Percentiles rank a stretch among this genome's conserved stretches.
These are phyloP conservation scores for Gossypium bickii DNA, from an alignment of 345 rosid species.

Conservation along the genomic window DNA sequence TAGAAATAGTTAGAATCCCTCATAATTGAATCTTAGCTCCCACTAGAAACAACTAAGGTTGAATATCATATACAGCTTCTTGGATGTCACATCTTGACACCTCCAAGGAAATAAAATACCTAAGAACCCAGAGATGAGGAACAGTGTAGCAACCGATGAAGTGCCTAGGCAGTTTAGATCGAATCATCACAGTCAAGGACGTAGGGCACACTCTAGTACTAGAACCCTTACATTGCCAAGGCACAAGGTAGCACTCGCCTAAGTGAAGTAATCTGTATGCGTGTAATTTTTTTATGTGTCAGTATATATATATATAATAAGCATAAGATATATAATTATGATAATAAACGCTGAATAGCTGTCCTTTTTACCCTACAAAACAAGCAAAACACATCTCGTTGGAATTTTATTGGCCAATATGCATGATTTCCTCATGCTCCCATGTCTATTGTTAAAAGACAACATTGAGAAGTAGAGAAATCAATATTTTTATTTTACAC, in stretches of 20 bases:
- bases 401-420: background rate
- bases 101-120: background rate
- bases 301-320: too few species aligned
- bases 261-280: too few species aligned
- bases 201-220: background rate
- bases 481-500: background rate
- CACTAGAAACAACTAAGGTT: too few species aligned
- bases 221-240: background rate
- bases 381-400: too few species aligned
- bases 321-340: background rate
- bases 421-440: background rate
- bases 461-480: background rate
- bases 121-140: background rate
- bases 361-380: background rate
- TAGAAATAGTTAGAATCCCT: background rate
- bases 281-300: too few species aligned
- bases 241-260: background rate
- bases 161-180: too few species aligned
- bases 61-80: background rate
- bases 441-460: background rate
- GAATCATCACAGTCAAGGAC: background rate
- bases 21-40: too few species aligned
- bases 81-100: background rate
- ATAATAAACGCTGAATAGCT: too few species aligned
- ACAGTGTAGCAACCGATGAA: too few species aligned